A percentile compares a stretch with the other conserved stretches of the same genome.
These are phyloP conservation scores for Cutaneotrichosporon sp. DNA, from an alignment of 1,284 basidiomycete species.

Conservation along the genomic window DNA sequence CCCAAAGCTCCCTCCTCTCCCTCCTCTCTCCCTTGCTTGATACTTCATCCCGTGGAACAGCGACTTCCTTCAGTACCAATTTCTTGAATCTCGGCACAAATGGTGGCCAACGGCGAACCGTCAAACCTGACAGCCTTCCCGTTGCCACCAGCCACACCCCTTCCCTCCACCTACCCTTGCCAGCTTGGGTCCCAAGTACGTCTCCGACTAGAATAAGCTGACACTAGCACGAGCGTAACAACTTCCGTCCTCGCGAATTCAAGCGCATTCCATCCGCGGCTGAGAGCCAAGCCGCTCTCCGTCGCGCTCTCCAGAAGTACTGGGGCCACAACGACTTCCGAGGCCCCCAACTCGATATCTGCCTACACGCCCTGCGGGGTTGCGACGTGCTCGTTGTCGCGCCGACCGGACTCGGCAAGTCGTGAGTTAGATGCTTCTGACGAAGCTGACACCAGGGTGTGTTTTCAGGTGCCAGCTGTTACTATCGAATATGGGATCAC, in stretches of 20 bases:
- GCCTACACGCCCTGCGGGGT: constrained; percentile 67
- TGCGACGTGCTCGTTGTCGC: constrained; percentile 77
- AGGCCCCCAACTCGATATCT: constrained; percentile 73
- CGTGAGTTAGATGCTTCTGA: constrained; percentile 53
- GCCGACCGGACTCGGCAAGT: constrained; percentile 83
- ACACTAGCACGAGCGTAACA: constrained; percentile 35
- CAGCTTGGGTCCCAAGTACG: constrained; percentile 28
- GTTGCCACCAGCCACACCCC: constrained; percentile 17
- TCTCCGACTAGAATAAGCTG: neutral
- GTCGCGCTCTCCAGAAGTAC: constrained; percentile 46
- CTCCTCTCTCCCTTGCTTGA: too few relatives aligned
- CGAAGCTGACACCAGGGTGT: constrained; percentile 57
- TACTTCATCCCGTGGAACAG: too few relatives aligned
- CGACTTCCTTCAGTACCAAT: neutral
- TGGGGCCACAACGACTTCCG: constrained; percentile 69
- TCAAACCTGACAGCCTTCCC: constrained; percentile 10
- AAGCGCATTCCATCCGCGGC: constrained; percentile 42
- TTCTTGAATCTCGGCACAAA: neutral
- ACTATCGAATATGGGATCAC: constrained; percentile 70
- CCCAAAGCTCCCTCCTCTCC: too few relatives aligned
- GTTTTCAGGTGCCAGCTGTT: constrained; percentile 81
- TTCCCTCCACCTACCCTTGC: constrained; percentile 15
- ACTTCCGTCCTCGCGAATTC: constrained; percentile 39
- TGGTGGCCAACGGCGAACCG: constrained; percentile 11
- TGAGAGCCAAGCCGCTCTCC: constrained; percentile 39